Evolutionary conservation across 768 basidiomycete genomes (phyloP).

Genomic region (Lentinula lateritia): DNA sequence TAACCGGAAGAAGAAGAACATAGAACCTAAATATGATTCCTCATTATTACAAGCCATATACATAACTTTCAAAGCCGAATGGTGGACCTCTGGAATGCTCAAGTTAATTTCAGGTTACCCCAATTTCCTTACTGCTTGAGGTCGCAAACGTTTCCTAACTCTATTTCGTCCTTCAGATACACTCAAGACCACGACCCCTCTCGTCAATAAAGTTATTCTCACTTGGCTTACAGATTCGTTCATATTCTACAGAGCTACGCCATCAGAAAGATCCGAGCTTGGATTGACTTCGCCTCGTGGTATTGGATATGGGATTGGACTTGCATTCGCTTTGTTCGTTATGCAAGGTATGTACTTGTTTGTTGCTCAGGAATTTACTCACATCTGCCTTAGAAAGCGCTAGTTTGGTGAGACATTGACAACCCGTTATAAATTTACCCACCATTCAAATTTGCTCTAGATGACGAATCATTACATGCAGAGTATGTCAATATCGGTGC

Average conservation of each 20-base stretch:
- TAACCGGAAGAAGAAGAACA: neutral
- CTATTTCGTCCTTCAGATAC: constrained; percentile 21
- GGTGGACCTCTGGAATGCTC: constrained; percentile 7
- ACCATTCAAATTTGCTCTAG: constrained; percentile 1
- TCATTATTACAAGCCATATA: constrained; percentile 7
- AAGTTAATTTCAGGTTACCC: constrained; percentile 16
- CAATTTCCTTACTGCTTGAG: neutral
- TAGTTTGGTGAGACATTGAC: constrained; percentile 22
- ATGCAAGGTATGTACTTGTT: constrained; percentile 39
- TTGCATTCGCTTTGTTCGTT: constrained; percentile 42
- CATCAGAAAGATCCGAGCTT: constrained; percentile 21
- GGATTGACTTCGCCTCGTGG: constrained; percentile 29
- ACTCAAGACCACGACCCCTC: constrained; percentile 39
- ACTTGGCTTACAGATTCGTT: constrained; percentile 41
- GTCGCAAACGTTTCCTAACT: neutral
- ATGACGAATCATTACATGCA: constrained; percentile 28
- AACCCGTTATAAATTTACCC: neutral
- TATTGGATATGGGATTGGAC: constrained; percentile 49
- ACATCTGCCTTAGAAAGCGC: constrained; percentile 19
- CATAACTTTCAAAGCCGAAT: neutral
- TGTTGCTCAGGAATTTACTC: neutral
- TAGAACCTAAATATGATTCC: constrained; percentile 5
- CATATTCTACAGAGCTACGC: constrained; percentile 24
- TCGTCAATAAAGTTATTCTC: constrained; percentile 44
- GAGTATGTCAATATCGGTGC: constrained; percentile 11